A percentile compares a stretch with the other conserved stretches of the same genome.
phyloP scores from a whole-genome alignment of 2,329 filamentous ascomycete genomes.

The Talaromyces rugulosus region DNA sequence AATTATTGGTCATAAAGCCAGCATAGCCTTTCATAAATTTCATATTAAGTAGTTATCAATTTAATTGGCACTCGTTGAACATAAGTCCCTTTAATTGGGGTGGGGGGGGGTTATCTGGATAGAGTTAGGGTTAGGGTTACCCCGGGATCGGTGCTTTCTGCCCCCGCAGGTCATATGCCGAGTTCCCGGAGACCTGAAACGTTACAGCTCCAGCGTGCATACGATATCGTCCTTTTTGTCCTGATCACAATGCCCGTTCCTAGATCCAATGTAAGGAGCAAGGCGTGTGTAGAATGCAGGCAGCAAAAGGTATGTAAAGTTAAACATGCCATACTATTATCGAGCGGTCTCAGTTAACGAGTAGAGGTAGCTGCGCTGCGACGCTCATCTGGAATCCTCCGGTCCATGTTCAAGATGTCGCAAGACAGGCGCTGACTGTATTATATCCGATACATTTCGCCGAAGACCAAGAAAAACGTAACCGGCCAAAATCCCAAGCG shows the following conservation, averaged over 20 bases:
- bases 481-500: not conserved
- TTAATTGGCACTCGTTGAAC: no score
- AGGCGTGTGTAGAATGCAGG: not conserved
- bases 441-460: slow-evolving; percentile 1
- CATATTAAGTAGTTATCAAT: not conserved
- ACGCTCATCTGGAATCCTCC: not conserved
- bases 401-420: slow-evolving; percentile 1
- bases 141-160: not conserved
- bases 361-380: not conserved
- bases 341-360: not conserved
- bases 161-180: not conserved
- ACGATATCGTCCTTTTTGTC: not conserved
- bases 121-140: not conserved
- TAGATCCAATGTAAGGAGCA: not conserved
- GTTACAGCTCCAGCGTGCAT: not conserved
- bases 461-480: slow-evolving; percentile 3
- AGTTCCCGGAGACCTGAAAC: not conserved
- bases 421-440: slow-evolving; percentile 1
- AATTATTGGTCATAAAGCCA: not conserved
- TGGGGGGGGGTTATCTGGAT: not conserved
- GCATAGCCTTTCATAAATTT: not conserved
- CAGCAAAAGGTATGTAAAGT: not conserved
- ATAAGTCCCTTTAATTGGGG: no score
- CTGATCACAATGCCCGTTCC: not conserved
- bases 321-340: not conserved